Evolutionary conservation across 176 grass and related monocot genomes (phyloP).

Genomic region (Panicum miliaceum): DNA sequence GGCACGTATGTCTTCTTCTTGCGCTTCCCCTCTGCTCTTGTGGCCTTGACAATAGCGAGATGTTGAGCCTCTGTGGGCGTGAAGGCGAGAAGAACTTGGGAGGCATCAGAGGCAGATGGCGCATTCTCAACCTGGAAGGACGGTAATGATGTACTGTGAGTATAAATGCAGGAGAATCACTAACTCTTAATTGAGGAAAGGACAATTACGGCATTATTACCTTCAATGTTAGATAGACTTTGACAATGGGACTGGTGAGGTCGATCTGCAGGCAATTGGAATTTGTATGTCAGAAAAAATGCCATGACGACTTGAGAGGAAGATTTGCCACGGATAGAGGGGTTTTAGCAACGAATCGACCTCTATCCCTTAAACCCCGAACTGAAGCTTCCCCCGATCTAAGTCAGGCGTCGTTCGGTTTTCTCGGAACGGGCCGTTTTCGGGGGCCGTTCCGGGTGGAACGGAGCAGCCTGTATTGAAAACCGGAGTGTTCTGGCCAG

Average conservation of each 20-base stretch:
- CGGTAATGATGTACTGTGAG: conserved; percentile 2
- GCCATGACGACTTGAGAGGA: neutral
- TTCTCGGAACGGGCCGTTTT: too few relatives aligned
- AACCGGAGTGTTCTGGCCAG: too few relatives aligned
- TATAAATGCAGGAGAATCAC: neutral
- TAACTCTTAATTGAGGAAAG: neutral
- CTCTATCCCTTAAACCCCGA: neutral
- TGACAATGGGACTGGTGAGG: conserved; percentile 72
- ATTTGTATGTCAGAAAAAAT: neutral
- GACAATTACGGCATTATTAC: conserved; percentile 52
- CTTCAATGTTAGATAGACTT: conserved; percentile 76
- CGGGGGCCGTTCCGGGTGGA: too few relatives aligned
- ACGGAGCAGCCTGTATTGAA: too few relatives aligned
- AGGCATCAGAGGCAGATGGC: conserved; percentile 47
- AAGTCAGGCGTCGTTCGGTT: too few relatives aligned
- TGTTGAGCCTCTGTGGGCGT: conserved; percentile 66
- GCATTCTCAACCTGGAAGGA: conserved; percentile 74
- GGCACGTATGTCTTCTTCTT: conserved; percentile 53
- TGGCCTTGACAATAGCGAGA: conserved; percentile 67
- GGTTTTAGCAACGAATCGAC: neutral
- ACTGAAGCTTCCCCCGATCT: neutral
- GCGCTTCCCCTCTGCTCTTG: conserved; percentile 68
- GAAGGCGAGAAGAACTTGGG: conserved; percentile 75
- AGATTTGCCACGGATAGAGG: neutral
- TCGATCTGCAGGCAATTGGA: conserved; percentile 72